These are phyloP conservation scores for Ustilago cynodontis DNA, from an alignment of 1,284 basidiomycete species.

Conservation along the genomic window DNA sequence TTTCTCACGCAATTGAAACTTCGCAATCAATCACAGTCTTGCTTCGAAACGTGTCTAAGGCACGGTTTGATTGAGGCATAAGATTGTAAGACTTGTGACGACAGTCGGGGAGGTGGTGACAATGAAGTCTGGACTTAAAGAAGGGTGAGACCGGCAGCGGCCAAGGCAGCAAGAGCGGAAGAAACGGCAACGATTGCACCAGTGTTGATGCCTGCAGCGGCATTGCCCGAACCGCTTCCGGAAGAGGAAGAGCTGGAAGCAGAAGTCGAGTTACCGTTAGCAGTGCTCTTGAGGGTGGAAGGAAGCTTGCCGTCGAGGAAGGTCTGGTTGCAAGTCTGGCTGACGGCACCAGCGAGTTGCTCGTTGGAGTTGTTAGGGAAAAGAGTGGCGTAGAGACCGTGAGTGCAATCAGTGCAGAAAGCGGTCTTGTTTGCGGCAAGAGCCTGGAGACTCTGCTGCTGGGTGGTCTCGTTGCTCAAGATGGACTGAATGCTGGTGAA, in stretches of 20 bases:
- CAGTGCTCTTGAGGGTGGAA: slow-evolving; percentile 32
- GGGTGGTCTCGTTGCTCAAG: slow-evolving; percentile 16
- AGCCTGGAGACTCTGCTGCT: slow-evolving; percentile 23
- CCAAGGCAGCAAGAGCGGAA: slow-evolving; percentile 31
- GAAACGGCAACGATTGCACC: slow-evolving; percentile 15
- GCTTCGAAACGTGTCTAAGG: neutral
- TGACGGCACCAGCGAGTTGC: slow-evolving; percentile 21
- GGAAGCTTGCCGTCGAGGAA: slow-evolving; percentile 43
- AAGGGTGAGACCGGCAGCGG: slow-evolving; percentile 39
- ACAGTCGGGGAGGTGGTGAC: too few relatives aligned
- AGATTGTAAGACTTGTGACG: neutral
- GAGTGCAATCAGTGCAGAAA: slow-evolving; percentile 51
- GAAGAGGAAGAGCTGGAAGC: neutral
- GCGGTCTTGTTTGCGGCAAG: slow-evolving; percentile 36
- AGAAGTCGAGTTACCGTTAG: slow-evolving; percentile 33
- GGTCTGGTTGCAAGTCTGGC: slow-evolving; percentile 24
- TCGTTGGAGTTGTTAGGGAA: slow-evolving; percentile 33
- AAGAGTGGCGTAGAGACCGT: slow-evolving; percentile 36
- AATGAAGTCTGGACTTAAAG: too few relatives aligned
- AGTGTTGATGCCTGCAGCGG: slow-evolving; percentile 7
- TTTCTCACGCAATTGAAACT: neutral
- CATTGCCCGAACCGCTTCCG: slow-evolving; percentile 10
- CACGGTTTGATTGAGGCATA: neutral
- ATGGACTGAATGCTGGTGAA: slow-evolving; percentile 25
- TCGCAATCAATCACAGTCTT: neutral